These are phyloP conservation scores for Collybia mongolica DNA, from an alignment of 768 basidiomycete genomes.

Conservation along the genomic window DNA sequence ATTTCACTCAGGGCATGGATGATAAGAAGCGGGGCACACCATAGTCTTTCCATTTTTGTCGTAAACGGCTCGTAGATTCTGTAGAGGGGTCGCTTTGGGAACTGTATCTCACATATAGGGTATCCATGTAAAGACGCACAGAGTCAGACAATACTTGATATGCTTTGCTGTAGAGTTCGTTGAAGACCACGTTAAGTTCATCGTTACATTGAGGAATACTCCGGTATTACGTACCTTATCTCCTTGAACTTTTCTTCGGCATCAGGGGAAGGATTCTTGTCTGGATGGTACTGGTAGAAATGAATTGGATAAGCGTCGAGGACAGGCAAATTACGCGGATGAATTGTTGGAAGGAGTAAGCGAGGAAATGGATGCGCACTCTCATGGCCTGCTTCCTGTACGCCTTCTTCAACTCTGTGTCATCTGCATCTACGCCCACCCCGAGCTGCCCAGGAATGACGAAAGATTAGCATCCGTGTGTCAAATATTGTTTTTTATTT, in stretches of 20 bases:
- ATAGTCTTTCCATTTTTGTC: slow-evolving; percentile 94
- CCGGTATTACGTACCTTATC: slow-evolving; percentile 62
- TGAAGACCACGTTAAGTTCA: slow-evolving; percentile 1
- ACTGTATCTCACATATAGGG: slow-evolving; percentile 2
- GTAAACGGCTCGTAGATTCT: slow-evolving; percentile 87
- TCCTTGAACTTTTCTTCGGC: slow-evolving; percentile 98
- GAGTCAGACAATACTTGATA: slow-evolving; percentile 90
- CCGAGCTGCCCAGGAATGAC: slow-evolving; percentile 48
- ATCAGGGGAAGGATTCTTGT: slow-evolving; percentile 91
- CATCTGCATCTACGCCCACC: slow-evolving; percentile 70
- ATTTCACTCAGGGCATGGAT: not conserved
- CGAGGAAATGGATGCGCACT: slow-evolving; percentile 39
- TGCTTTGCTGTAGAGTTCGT: slow-evolving; percentile 64
- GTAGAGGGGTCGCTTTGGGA: slow-evolving; percentile 9
- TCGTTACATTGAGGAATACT: not conserved
- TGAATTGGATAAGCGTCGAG: not conserved
- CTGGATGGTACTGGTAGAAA: slow-evolving; percentile 77
- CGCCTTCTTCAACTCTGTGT: slow-evolving; percentile 88
- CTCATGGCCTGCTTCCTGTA: slow-evolving; percentile 94
- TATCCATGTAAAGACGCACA: slow-evolving; percentile 39
- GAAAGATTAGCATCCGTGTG: slow-evolving; percentile 1
- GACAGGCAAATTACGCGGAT: not conserved
- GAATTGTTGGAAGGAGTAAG: not conserved
- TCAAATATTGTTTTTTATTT: not conserved
- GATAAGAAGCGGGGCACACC: slow-evolving; percentile 38